A percentile compares a stretch with the other conserved stretches of the same genome.
phyloP scores from a whole-genome alignment of 257 asterid species.

The Plantago elongata region DNA sequence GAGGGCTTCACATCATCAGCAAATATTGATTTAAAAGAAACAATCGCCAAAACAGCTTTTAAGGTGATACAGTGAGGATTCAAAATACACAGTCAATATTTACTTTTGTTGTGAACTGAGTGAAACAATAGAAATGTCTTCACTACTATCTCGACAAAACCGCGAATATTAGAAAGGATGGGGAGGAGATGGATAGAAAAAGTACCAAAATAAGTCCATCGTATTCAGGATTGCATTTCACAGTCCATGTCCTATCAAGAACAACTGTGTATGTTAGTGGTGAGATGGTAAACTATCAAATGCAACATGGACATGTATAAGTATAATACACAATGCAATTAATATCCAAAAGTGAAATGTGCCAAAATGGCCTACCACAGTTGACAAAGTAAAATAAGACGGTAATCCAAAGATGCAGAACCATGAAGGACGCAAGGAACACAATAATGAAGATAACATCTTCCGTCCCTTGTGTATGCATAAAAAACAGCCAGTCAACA shows the following conservation, averaged over 20 bases:
- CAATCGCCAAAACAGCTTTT: constrained; percentile 8
- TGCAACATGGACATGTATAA: neutral
- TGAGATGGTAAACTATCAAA: constrained; percentile 15
- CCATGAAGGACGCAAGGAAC: neutral
- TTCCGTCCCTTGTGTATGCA: constrained; percentile 4
- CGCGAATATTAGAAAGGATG: constrained; percentile 16
- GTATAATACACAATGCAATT: constrained; percentile 1
- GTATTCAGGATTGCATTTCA: constrained; percentile 83
- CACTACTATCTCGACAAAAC: constrained; percentile 8
- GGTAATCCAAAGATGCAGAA: constrained; percentile 5
- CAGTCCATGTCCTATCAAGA: constrained; percentile 89
- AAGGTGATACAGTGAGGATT: constrained; percentile 2
- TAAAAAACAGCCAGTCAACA: constrained; percentile 13
- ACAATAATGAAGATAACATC: constrained; percentile 6
- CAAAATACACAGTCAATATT: constrained; percentile 6
- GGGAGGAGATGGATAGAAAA: constrained; percentile 23
- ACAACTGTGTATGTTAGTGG: constrained; percentile 17
- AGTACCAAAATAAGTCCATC: constrained; percentile 88
- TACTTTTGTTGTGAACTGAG: constrained; percentile 15
- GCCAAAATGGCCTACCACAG: constrained; percentile 12
- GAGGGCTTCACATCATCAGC: constrained; percentile 35
- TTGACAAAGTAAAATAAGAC: constrained; percentile 14
- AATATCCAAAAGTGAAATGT: neutral
- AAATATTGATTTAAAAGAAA: constrained; percentile 21
- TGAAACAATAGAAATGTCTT: neutral